Conservation (phyloP, 2,329 filamentous ascomycete genomes). For the Dothistroma septosporum region DNA sequence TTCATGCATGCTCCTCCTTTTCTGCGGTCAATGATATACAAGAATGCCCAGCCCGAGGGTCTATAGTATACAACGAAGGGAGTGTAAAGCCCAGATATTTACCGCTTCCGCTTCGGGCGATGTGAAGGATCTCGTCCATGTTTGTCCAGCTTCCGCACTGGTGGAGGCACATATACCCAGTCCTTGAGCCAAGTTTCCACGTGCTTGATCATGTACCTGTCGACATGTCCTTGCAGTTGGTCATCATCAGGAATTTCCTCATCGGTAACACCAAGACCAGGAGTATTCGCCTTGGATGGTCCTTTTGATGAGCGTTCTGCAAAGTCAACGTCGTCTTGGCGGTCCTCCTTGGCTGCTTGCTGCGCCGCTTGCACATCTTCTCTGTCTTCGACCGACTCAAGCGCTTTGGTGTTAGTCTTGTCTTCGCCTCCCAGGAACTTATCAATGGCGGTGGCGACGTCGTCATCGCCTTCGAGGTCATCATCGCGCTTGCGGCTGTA, state of each 20-base stretch:
- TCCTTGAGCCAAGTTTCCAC: constrained; percentile 30
- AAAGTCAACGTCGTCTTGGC: constrained; percentile 82
- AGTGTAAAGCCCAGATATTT: constrained; percentile 1
- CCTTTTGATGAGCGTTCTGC: constrained; percentile 50
- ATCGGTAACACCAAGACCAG: constrained; percentile 30
- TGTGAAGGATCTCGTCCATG: constrained; percentile 36
- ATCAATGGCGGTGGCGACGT: constrained; percentile 79
- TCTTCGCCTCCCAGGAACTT: constrained; percentile 67
- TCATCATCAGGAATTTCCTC: constrained; percentile 50
- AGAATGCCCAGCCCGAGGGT: background rate
- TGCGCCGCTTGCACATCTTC: constrained; percentile 88
- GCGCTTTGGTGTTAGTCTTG: constrained; percentile 62
- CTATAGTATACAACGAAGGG: background rate
- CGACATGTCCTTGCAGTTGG: constrained; percentile 64
- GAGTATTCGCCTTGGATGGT: constrained; percentile 39
- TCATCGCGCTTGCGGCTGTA: constrained; percentile 61
- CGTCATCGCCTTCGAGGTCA: constrained; percentile 57
- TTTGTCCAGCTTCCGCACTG: constrained; percentile 34
- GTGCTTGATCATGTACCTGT: constrained; percentile 48
- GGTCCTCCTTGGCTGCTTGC: constrained; percentile 78
- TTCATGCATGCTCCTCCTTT: constrained; percentile 1
- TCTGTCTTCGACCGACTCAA: constrained; percentile 86
- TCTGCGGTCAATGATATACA: background rate
- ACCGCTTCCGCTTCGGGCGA: constrained; percentile 34
- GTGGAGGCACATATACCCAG: constrained; percentile 35